Evolutionary conservation across 441 rosid species (phyloP), one percentile per base, ranked within the genome.

Genomic region (Pelargonium australe): DNA sequence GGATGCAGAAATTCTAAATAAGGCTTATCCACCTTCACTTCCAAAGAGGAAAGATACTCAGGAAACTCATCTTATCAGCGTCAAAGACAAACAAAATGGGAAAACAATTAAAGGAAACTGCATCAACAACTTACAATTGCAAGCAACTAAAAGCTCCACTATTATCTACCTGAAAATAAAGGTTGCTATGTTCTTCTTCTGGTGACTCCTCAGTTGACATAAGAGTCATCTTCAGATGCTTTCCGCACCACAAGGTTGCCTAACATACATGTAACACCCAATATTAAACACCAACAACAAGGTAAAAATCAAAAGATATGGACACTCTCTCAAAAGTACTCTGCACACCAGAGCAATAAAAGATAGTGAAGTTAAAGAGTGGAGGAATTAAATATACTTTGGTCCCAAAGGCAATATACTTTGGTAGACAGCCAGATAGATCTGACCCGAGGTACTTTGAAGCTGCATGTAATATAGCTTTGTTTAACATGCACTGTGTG

Each of bases 181-280:
- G 55, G 68, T 53, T 73, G 63, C 78, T 73, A 79, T 95, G 99
- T 63, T 88, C 94, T 78, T 87, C 95, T 78, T 95, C 99, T 79
- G 87, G 97, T 62, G 95, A 91, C 68, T 86, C 97, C 73, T 80
- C 87, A 63, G 80, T 75, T 1, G 96, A 95, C 95, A 90, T 84
- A 11, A 79, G 70, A 68, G 90, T 89, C 97, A 87, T 94, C 81
- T 83, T 85, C 66, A 94, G 72, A 84, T 94, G 99, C 78, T 91
- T 95, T 67, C 87, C 81, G 76, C 92, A 91, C 97, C 99, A 95
- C 65, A 74, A 58, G 74, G 90, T 79, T 65, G 86, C 97, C 99
- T 94, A 76, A 60, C 57, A 17, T 5, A 61, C 64, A 17, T 7
- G 63, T 63, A 8, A 61, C 12, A 14, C 75, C 63, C 65, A 71